Evolutionary conservation across 257 asterid genomes (phyloP).

Genomic region (Ocimum tenuiflorum): DNA sequence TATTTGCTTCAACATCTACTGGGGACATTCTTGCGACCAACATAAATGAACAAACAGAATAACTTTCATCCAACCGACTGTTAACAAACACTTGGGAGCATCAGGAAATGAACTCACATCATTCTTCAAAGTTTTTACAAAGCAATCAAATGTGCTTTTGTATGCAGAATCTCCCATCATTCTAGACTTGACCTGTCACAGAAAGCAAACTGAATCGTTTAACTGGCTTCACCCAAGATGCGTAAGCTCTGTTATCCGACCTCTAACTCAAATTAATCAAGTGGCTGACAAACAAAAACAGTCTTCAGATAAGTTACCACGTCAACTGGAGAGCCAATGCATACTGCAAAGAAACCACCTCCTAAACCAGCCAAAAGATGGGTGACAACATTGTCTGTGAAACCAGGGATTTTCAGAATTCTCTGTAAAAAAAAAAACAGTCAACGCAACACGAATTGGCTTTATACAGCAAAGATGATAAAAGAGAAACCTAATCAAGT

Average conservation of each 20-base stretch:
- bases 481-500: not conserved
- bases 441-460: conserved; percentile 10
- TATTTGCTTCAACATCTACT: not conserved
- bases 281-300: not conserved
- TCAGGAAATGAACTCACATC: conserved; percentile 53
- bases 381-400: conserved; percentile 82
- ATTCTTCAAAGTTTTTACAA: conserved; percentile 83
- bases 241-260: not conserved
- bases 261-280: not conserved
- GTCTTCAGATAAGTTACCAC: conserved; percentile 48
- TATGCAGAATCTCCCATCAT: conserved; percentile 96
- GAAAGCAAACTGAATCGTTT: conserved; percentile 15
- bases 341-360: conserved; percentile 96
- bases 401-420: conserved; percentile 87
- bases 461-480: not conserved
- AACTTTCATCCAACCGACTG: not conserved
- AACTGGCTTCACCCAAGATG: conserved; percentile 4
- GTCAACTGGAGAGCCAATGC: conserved; percentile 98
- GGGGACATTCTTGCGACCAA: too few species aligned
- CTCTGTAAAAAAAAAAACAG: conserved; percentile 40
- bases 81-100: not conserved
- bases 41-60: not conserved
- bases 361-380: conserved; percentile 89
- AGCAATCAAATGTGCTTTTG: conserved; percentile 85
- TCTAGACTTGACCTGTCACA: conserved; percentile 83